Evolutionary conservation across 73 alveolate genomes (phyloP).

Genomic region (Breviolum minutum): DNA sequence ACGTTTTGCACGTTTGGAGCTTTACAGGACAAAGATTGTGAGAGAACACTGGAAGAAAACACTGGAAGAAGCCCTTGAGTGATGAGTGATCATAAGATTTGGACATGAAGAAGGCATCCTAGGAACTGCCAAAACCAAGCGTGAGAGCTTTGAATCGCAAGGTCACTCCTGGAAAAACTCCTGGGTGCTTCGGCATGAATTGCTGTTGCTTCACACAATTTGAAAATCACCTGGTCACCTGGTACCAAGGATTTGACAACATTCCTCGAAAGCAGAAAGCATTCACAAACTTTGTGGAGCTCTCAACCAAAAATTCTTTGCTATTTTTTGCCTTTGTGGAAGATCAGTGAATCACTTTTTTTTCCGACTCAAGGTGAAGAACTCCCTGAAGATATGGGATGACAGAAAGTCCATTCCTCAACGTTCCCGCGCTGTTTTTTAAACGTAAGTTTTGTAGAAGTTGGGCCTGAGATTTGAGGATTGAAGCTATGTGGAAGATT

Average conservation of each 20-base stretch:
- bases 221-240: background rate
- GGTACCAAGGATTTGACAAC: constrained; percentile 67
- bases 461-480: background rate
- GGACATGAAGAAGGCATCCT: too few species aligned
- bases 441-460: background rate
- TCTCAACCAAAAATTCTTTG: background rate
- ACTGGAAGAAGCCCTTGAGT: too few species aligned
- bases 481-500: constrained; percentile 73
- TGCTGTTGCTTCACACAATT: too few species aligned
- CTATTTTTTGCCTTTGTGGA: background rate
- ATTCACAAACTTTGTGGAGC: constrained; percentile 23
- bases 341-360: background rate
- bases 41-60: too few species aligned
- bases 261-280: constrained; percentile 83
- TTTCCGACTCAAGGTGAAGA: constrained; percentile 36
- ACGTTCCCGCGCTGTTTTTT: background rate
- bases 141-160: background rate
- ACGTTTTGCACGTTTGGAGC: too few species aligned
- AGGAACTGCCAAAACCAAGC: too few species aligned
- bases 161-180: constrained; percentile 56
- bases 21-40: too few species aligned
- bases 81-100: too few species aligned
- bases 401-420: background rate
- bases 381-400: constrained; percentile 77
- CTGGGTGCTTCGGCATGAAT: constrained; percentile 20